phyloP scores from a whole-genome alignment of 2,329 filamentous ascomycete species.

The Calonectria hongkongensis region DNA sequence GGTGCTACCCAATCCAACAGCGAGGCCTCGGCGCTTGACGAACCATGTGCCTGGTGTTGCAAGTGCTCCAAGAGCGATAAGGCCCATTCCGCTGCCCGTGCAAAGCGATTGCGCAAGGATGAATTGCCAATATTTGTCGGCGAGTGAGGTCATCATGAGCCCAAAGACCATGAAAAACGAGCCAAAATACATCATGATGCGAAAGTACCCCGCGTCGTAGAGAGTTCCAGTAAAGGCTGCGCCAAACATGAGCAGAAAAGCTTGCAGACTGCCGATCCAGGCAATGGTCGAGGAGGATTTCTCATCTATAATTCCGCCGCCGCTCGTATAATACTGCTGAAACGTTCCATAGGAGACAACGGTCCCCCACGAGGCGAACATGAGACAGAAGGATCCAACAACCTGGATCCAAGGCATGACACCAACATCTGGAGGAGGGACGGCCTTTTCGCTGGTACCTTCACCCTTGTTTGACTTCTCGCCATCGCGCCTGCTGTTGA shows the following conservation, averaged over 20 bases:
- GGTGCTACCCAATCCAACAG: constrained; percentile 63
- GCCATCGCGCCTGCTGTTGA: neutral
- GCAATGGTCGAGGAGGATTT: constrained; percentile 56
- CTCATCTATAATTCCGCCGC: constrained; percentile 47
- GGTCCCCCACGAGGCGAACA: constrained; percentile 13
- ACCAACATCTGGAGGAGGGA: constrained; percentile 8
- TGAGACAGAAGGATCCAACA: constrained; percentile 6
- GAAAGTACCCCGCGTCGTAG: constrained; percentile 63
- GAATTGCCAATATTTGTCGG: constrained; percentile 55
- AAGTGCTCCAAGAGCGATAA: neutral
- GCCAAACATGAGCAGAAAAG: constrained; percentile 61
- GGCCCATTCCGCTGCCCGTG: constrained; percentile 3
- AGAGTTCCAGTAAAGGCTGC: constrained; percentile 62
- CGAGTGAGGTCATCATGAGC: constrained; percentile 62
- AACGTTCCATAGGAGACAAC: constrained; percentile 55
- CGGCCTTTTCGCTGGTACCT: neutral
- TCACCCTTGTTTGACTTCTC: neutral
- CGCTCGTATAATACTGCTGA: constrained; percentile 58
- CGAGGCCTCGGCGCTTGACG: constrained; percentile 58
- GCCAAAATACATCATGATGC: constrained; percentile 57
- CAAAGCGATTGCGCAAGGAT: constrained; percentile 10
- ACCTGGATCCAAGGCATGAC: constrained; percentile 18
- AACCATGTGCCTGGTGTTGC: constrained; percentile 13
- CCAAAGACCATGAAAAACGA: constrained; percentile 60
- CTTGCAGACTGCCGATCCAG: constrained; percentile 62